A percentile compares a stretch with the other conserved stretches of the same genome.
Evolutionary conservation across 2,329 filamentous ascomycete genomes (phyloP).

Genomic region (Fusarium begoniae): DNA sequence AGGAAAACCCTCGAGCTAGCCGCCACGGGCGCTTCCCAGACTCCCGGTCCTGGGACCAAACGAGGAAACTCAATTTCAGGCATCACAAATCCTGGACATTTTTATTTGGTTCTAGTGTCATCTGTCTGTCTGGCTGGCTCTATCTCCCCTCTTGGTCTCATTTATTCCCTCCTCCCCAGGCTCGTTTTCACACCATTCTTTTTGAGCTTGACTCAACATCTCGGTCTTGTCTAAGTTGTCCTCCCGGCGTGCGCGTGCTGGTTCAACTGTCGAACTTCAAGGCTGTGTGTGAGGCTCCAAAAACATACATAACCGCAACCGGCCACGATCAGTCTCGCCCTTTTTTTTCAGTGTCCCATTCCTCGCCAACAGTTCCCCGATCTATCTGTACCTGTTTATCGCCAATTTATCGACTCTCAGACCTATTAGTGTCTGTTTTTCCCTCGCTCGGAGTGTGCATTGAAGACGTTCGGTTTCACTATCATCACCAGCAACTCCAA

Average conservation of each 20-base stretch:
- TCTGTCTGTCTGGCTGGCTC: slow-evolving; percentile 8
- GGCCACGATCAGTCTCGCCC: slow-evolving; percentile 12
- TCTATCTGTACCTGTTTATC: slow-evolving; percentile 14
- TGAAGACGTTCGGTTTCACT: not conserved
- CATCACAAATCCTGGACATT: slow-evolving; percentile 31
- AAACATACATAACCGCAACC: slow-evolving; percentile 22
- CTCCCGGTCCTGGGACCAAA: slow-evolving; percentile 37
- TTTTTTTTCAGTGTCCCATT: slow-evolving; percentile 4
- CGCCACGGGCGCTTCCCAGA: slow-evolving; percentile 41
- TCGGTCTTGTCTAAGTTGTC: not conserved
- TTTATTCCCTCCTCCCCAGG: slow-evolving; percentile 18
- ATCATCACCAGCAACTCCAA: not conserved
- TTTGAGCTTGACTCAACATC: slow-evolving; percentile 19
- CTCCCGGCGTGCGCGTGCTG: slow-evolving; percentile 9
- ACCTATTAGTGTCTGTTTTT: slow-evolving; percentile 14
- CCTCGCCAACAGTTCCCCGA: slow-evolving; percentile 6
- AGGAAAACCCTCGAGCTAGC: slow-evolving; percentile 33
- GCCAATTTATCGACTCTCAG: slow-evolving; percentile 4
- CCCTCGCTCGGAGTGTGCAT: slow-evolving; percentile 6
- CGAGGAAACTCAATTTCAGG: slow-evolving; percentile 41
- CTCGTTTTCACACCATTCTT: slow-evolving; percentile 12
- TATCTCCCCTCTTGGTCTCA: slow-evolving; percentile 17
- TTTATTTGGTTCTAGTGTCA: slow-evolving; percentile 30
- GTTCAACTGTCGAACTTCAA: slow-evolving; percentile 10
- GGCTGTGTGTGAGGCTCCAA: slow-evolving; percentile 2